Evolutionary conservation across 129 eudicot species (phyloP).

Genomic region (Logfia minima): DNA sequence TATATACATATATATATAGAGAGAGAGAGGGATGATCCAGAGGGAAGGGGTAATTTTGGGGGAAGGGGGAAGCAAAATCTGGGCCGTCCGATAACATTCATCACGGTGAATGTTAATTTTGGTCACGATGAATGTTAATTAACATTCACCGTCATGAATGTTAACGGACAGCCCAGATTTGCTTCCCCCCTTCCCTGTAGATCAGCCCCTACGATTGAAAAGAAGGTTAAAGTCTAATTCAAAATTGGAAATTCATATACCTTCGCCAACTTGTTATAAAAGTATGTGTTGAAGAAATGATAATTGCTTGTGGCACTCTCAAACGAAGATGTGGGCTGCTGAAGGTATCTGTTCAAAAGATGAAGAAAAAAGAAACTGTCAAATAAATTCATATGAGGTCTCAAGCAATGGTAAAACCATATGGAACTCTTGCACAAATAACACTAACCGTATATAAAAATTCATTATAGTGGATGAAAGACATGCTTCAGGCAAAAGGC

Average conservation of each 20-base stretch:
- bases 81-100: too few relatives aligned
- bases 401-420: neutral
- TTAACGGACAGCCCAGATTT: too few relatives aligned
- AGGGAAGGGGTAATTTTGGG: too few relatives aligned
- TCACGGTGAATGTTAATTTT: too few relatives aligned
- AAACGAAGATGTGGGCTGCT: conserved; percentile 41
- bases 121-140: too few relatives aligned
- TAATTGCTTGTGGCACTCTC: conserved; percentile 36
- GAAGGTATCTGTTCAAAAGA: conserved; percentile 60
- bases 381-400: conserved; percentile 10
- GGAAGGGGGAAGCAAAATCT: too few relatives aligned
- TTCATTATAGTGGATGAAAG: conserved; percentile 87
- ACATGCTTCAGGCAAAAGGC: conserved; percentile 82
- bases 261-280: conserved; percentile 83
- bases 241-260: conserved; percentile 35
- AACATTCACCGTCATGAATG: too few relatives aligned
- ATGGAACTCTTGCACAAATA: conserved; percentile 9
- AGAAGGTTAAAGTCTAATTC: neutral
- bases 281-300: conserved; percentile 88
- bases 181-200: too few relatives aligned
- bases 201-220: too few relatives aligned
- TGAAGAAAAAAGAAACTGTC: neutral
- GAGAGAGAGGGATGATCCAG: too few relatives aligned
- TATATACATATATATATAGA: too few relatives aligned
- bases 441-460: conserved; percentile 74